Percentiles rank a stretch among this genome's conserved stretches.
phyloP scores from a whole-genome alignment of 192 early-diverging fungal species.

The Coemansia sp. region DNA sequence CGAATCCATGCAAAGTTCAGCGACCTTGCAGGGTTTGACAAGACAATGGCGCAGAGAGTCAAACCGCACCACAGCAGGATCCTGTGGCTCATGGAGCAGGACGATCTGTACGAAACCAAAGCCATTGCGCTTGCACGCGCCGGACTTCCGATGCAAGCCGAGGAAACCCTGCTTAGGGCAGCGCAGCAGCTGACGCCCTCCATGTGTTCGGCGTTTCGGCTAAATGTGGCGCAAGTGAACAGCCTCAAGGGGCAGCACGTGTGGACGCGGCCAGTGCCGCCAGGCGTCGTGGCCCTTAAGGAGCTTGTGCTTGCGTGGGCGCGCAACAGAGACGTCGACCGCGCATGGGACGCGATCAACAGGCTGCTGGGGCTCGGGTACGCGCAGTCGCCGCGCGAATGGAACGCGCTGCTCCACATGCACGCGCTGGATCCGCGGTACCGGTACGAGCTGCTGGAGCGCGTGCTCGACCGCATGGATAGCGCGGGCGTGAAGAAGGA shows the following conservation, averaged over 20 bases:
- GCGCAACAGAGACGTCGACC: conserved; percentile 12
- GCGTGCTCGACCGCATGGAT: conserved; percentile 29
- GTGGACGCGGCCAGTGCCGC: conserved; percentile 9
- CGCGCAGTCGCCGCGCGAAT: conserved; percentile 23
- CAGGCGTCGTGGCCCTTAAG: conserved; percentile 18
- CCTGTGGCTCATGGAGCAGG: conserved; percentile 7
- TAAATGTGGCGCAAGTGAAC: background rate
- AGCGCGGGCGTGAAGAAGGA: conserved; percentile 16
- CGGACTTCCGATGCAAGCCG: conserved; percentile 29
- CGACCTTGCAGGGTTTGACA: conserved; percentile 20
- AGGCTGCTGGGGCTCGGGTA: conserved; percentile 25
- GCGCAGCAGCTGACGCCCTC: background rate
- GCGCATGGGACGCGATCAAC: conserved; percentile 27
- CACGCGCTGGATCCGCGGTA: conserved; percentile 47
- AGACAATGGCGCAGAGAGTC: background rate
- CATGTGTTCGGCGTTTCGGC: background rate
- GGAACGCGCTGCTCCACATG: conserved; percentile 45
- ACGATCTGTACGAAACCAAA: conserved; percentile 18
- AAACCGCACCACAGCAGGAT: background rate
- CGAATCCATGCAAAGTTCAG: conserved; percentile 37
- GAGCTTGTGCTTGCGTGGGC: conserved; percentile 42
- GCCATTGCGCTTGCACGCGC: conserved; percentile 28
- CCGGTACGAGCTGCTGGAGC: conserved; percentile 27
- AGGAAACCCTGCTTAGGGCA: conserved; percentile 7
- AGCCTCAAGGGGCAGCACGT: background rate